These are phyloP conservation scores for Immersiella caudata DNA, from an alignment of 495 filamentous ascomycete species.

Conservation along the genomic window DNA sequence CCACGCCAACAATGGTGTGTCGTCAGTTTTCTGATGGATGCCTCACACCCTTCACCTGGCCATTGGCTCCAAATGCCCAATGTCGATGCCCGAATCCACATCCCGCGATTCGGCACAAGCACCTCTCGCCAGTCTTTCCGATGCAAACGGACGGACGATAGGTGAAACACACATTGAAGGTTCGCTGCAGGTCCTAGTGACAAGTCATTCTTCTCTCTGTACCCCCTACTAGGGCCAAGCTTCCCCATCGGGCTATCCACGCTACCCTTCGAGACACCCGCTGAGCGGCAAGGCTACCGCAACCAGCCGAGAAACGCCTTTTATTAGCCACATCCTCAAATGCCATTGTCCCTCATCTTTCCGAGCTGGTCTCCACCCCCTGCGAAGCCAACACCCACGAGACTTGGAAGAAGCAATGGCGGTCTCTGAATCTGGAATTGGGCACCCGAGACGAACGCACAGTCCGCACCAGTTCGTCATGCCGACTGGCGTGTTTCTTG, in stretches of 20 bases:
- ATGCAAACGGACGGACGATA: slow-evolving; percentile 33
- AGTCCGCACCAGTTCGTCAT: slow-evolving; percentile 1
- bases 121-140: slow-evolving; percentile 11
- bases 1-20: slow-evolving; percentile 1
- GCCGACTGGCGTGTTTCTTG: slow-evolving; percentile 13
- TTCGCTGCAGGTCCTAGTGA: slow-evolving; percentile 25
- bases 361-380: background rate
- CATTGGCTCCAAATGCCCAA: background rate
- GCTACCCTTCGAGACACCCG: slow-evolving; percentile 14
- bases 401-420: slow-evolving; percentile 2
- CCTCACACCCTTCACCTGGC: background rate
- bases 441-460: background rate
- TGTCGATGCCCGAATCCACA: slow-evolving; percentile 36
- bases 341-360: slow-evolving; percentile 14
- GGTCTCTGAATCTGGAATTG: slow-evolving; percentile 1
- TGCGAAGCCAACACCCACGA: background rate
- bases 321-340: slow-evolving; percentile 12
- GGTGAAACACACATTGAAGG: slow-evolving; percentile 30
- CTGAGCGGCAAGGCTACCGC: slow-evolving; percentile 20
- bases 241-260: slow-evolving; percentile 20
- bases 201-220: slow-evolving; percentile 28
- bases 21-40: slow-evolving; percentile 10
- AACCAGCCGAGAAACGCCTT: slow-evolving; percentile 9
- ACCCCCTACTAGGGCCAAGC: background rate
- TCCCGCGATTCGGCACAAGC: slow-evolving; percentile 21